Evolutionary conservation across 176 grass and related monocot species (phyloP), one percentile per base, ranked within the genome.

Genomic region (Oryza coarctata): DNA sequence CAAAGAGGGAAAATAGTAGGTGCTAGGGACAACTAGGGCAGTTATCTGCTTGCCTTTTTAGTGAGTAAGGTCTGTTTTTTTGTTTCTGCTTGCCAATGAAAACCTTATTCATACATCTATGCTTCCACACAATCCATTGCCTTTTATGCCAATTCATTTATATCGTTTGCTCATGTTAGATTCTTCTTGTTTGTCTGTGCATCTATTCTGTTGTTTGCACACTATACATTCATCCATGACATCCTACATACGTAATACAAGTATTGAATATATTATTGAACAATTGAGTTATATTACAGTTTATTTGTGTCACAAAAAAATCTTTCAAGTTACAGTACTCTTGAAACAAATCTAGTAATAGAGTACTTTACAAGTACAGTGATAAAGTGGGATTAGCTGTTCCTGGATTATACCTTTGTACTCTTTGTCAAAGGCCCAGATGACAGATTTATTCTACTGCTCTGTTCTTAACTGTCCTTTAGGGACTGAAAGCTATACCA

Each of bases 381-480:
- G 31, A 30, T 13, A 71, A 76, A 43, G 38, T 64, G 25, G 20
- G 18, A 55, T 69, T 75, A 71, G 63, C 18, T 89, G 20, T 25
- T 41, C 33, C 63, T 76, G 47, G 77, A 71, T 38, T 75, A 9
- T 25, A 86, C 13, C 47, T 68, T 81, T 29, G 75, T 38, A 69
- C 61, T 55, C 30, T 76, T 85, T 76, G 31, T 49, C 20, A 63
- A 84, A 65, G 41, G 30, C 13, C 7, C 45, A 68, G 18, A 33
- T 83, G 25, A 79, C 76, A 57, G 47, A 77, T 77, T 89, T 81
- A 27, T 50, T 20, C 43, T 73, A 8, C 12, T 73, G 17, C 31
- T 78, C 38, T 78, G 18, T 78, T 82, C 66, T 29, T 72, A 77
- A 50, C 30, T 86, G 34, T 41, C 39, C 80, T 50, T 64, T 31